These are phyloP conservation scores for Plenodomus tracheiphilus DNA, from an alignment of 2,329 filamentous ascomycete species.

Conservation along the genomic window DNA sequence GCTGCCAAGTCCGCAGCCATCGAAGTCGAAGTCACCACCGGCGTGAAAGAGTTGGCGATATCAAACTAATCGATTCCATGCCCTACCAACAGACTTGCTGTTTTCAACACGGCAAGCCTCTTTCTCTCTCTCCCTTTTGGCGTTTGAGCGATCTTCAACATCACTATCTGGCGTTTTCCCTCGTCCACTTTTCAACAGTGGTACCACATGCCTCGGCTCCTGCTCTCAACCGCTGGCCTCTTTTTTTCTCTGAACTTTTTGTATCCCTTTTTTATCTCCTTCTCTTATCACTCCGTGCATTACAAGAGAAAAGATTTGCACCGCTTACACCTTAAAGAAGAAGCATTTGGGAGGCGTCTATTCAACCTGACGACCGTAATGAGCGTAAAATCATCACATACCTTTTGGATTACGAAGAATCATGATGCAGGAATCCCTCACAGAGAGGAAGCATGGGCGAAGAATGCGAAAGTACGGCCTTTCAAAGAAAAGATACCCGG, in stretches of 20 bases:
- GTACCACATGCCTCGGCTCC: neutral
- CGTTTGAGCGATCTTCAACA: constrained; percentile 10
- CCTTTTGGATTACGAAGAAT: neutral
- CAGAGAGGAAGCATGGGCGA: neutral
- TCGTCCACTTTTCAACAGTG: neutral
- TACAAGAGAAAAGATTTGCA: neutral
- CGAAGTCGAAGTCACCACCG: constrained; percentile 36
- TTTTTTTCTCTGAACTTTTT: constrained; percentile 5
- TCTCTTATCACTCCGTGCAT: constrained; percentile 10
- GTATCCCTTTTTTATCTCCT: constrained; percentile 10
- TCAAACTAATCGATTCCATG: constrained; percentile 30
- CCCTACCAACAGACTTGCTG: constrained; percentile 9
- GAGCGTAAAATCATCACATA: constrained; percentile 18
- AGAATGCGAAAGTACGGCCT: constrained; percentile 1
- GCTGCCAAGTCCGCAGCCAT: constrained; percentile 32
- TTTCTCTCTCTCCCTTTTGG: constrained; percentile 15
- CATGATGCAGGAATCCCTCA: constrained; percentile 5
- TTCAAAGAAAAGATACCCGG: constrained; percentile 32
- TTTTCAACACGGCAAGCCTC: constrained; percentile 40
- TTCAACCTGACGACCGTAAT: constrained; percentile 46
- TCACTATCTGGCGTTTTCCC: neutral
- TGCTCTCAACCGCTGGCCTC: constrained; percentile 23
- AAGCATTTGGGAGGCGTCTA: constrained; percentile 42
- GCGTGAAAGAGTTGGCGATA: constrained; percentile 30
- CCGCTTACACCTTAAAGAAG: constrained; percentile 4